Base-by-base conservation (phyloP, 2,329 filamentous ascomycete species). In the Cladosporium sp. region DNA sequence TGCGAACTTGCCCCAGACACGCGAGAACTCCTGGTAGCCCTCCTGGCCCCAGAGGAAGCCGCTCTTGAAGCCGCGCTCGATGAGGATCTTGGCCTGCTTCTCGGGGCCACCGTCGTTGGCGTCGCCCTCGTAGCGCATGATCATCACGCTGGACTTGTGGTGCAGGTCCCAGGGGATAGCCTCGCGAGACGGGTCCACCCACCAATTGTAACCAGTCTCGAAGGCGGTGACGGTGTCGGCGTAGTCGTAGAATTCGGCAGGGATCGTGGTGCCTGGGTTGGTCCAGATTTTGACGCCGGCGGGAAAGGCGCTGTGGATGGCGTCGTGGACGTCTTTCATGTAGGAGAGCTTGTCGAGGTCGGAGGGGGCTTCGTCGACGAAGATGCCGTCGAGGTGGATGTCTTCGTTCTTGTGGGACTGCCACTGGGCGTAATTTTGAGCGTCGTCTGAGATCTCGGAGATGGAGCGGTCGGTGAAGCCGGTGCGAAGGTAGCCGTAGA, bases 401-500 rank as follows among this genome's bases (percentile, higher is more conserved):
- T 71, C 69, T 12, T 63, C 49, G n/a, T 47, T 24, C n/a, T 55
- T 30, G 54, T 65, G 64, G 18, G 55, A 55, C 7, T 61, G 66
- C 44, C 44, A 68, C 21, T 71, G 63, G 47, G 68, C 66, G 64
- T 71, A 75, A 4, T 68, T 61, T 49, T 68, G 65, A 28, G 74
- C 70, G 24, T 71, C 67, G 11, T 66, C 66, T 8, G 58, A 36
- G 41, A 71, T 57, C 18, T 69, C 71, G 47, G 70, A 70, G 59
- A 74, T 66, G 32, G 57, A 69, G 15, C 67, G 67, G 2, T 69
- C 68, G 47, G 72, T 69, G 51, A 68, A 73, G 63, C 58, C 71
- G 11, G 71, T 71, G 69, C 73, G 73, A 3, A 76, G 69, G 69
- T 76, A 75, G n/a, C 67, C 75, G 52, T 74, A 69, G 30, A 71